These are phyloP conservation scores for Combretum micranthum DNA, from an alignment of 345 rosid genomes.

Conservation along the genomic window DNA sequence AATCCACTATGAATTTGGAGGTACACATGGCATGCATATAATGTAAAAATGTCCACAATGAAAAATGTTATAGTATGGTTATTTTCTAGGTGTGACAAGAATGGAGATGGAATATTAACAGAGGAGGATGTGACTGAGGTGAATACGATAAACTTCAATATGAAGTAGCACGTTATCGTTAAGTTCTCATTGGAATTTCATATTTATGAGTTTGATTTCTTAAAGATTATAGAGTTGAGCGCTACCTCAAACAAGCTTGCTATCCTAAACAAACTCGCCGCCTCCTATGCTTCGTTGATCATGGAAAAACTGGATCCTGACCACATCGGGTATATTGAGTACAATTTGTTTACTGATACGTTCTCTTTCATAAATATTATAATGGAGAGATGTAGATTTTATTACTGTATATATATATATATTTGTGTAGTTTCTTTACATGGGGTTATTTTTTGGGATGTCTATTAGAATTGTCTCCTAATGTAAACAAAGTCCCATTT, in stretches of 20 bases:
- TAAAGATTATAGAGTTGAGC: constrained; percentile 65
- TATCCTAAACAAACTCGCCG: constrained; percentile 60
- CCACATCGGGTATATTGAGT: constrained; percentile 89
- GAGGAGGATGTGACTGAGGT: constrained; percentile 92
- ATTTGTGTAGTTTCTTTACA: neutral
- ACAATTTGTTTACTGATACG: neutral
- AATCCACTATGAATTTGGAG: neutral
- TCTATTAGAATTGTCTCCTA: no score
- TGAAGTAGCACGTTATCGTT: neutral
- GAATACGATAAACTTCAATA: constrained; percentile 10
- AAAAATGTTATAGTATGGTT: neutral
- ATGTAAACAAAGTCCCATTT: no score
- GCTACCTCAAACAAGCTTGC: constrained; percentile 83
- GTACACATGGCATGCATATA: neutral
- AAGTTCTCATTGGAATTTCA: neutral
- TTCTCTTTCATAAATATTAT: neutral
- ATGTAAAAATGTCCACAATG: neutral
- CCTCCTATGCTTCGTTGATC: constrained; percentile 61
- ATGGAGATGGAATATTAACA: constrained; percentile 85
- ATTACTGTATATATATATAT: no score
- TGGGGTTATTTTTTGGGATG: neutral
- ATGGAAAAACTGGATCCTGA: constrained; percentile 99
- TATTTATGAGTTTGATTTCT: neutral
- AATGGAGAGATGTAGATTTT: no score
- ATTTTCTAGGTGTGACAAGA: constrained; percentile 75